These are phyloP conservation scores for Microcos paniculata DNA, from an alignment of 345 rosid genomes.

Conservation along the genomic window DNA sequence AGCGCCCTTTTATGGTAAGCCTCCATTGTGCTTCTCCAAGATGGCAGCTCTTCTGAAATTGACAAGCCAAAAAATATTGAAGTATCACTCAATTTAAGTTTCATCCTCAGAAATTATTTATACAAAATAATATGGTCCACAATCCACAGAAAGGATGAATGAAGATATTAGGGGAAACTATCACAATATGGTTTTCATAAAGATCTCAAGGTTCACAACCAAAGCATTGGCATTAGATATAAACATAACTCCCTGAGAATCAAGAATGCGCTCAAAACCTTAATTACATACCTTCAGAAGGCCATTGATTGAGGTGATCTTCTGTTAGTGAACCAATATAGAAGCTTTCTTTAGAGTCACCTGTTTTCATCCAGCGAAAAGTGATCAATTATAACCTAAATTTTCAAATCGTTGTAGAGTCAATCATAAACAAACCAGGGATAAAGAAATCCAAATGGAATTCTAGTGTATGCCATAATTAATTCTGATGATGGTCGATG, in stretches of 20 bases:
- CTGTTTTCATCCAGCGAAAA: constrained; percentile 29
- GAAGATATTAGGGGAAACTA: neutral
- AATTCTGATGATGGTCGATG: neutral
- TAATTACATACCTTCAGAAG: constrained; percentile 47
- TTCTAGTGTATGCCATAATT: neutral
- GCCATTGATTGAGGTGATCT: constrained; percentile 67
- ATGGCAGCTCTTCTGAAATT: constrained; percentile 58
- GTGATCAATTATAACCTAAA: neutral
- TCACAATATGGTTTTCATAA: neutral
- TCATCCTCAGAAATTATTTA: neutral
- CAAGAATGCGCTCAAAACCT: neutral
- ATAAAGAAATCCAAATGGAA: neutral
- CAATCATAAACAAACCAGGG: neutral
- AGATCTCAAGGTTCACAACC: neutral
- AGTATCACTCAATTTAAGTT: neutral
- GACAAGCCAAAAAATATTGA: constrained; percentile 3
- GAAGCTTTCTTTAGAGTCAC: constrained; percentile 78
- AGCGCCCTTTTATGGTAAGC: constrained; percentile 39
- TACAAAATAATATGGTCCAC: neutral
- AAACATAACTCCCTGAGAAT: neutral
- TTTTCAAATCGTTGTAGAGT: neutral
- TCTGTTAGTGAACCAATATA: constrained; percentile 54
- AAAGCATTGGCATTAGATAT: neutral
- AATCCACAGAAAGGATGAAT: neutral
- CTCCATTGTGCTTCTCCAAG: constrained; percentile 67